A percentile compares a stretch with the other conserved stretches of the same genome.
These are phyloP conservation scores for Pestalotiopsis sp. DNA, from an alignment of 2,329 filamentous ascomycete genomes.

Conservation along the genomic window DNA sequence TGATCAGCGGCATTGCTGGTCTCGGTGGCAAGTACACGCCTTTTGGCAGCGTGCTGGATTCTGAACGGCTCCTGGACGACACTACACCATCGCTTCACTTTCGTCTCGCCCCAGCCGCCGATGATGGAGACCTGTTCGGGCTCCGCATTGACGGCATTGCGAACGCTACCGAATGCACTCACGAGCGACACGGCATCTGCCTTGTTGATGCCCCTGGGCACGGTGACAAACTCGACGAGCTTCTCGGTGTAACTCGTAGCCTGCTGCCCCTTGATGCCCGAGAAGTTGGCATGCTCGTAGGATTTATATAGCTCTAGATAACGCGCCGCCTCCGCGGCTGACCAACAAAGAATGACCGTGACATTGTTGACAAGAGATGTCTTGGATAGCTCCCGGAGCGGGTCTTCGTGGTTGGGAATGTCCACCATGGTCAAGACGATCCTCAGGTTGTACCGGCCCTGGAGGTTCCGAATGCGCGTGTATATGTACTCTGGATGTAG, in stretches of 20 bases:
- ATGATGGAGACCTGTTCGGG: constrained; percentile 83
- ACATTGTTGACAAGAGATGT: constrained; percentile 91
- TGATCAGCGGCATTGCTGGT: constrained; percentile 34
- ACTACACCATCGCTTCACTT: constrained; percentile 83
- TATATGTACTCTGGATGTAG: constrained; percentile 98
- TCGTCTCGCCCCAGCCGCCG: constrained; percentile 94
- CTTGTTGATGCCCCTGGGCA: constrained; percentile 89
- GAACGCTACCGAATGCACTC: constrained; percentile 87
- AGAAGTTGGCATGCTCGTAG: constrained; percentile 81
- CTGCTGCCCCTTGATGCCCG: constrained; percentile 84
- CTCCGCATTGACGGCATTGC: constrained; percentile 83
- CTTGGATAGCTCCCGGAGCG: constrained; percentile 86
- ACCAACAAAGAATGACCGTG: constrained; percentile 93
- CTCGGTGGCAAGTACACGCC: constrained; percentile 30
- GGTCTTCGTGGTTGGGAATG: constrained; percentile 91
- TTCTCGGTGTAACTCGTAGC: constrained; percentile 82
- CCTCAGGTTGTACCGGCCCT: constrained; percentile 84
- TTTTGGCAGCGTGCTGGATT: constrained; percentile 69
- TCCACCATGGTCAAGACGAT: constrained; percentile 91
- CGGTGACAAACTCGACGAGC: constrained; percentile 89
- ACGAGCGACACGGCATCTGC: constrained; percentile 90
- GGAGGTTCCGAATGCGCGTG: constrained; percentile 82
- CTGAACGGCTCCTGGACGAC: constrained; percentile 86
- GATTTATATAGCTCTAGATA: constrained; percentile 96
- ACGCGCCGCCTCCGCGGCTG: constrained; percentile 86